Percentiles rank a stretch among this genome's conserved stretches.
Conservation (phyloP, 257 asterid genomes). For the Capsicum rhomboideum region DNA sequence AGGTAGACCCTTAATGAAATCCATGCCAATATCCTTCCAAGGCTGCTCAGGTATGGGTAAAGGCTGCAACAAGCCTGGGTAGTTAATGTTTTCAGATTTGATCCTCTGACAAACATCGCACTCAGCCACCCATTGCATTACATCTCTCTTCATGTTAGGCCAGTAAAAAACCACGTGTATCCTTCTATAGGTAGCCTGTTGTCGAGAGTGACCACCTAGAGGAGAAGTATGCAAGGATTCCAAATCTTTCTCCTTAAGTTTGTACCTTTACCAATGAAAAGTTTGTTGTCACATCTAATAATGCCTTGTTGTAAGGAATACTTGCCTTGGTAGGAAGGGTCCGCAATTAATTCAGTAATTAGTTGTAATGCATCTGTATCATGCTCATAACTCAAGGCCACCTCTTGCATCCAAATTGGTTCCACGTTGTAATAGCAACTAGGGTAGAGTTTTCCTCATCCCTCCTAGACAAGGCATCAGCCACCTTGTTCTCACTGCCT, state of each 20-base stretch:
- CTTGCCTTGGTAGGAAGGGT: neutral
- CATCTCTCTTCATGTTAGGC: too few species aligned
- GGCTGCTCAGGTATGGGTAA: too few species aligned
- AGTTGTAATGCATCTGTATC: neutral
- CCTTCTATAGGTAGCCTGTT: neutral
- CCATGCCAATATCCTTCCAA: too few species aligned
- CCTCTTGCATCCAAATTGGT: neutral
- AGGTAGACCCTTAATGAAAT: too few species aligned
- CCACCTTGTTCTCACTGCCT: neutral
- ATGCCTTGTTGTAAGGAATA: neutral
- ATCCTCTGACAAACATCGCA: too few species aligned
- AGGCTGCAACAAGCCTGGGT: too few species aligned
- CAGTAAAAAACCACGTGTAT: too few species aligned
- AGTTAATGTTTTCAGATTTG: too few species aligned
- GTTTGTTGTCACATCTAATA: neutral
- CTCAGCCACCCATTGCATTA: too few species aligned
- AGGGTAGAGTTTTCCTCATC: neutral
- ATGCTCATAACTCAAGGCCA: too few species aligned
- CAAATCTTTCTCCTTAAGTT: neutral
- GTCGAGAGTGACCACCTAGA: neutral
- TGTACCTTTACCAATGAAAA: neutral
- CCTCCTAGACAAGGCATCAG: neutral
- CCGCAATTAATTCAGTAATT: neutral
- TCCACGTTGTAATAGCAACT: neutral
- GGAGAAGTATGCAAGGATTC: neutral